Evolutionary conservation across 148 eudicot species (phyloP).

Genomic region (Talinum fruticosum): DNA sequence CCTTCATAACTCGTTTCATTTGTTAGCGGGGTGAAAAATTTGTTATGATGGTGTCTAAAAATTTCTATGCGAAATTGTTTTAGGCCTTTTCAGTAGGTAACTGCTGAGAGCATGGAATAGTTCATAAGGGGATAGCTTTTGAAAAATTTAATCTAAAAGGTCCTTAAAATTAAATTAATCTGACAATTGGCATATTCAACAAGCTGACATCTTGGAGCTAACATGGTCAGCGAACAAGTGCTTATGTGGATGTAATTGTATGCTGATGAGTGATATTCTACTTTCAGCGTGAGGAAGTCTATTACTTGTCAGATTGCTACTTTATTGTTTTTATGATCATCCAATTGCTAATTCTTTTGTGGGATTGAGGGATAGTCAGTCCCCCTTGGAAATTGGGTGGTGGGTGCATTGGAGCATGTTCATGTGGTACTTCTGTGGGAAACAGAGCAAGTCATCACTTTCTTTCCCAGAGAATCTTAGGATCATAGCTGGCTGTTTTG

Average conservation of each 20-base stretch:
- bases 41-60: not conserved
- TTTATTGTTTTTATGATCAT: not conserved
- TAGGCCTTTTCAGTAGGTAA: not conserved
- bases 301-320: not conserved
- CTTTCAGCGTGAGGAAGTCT: not conserved
- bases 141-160: too few relatives aligned
- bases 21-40: not conserved
- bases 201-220: not conserved
- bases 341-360: not conserved
- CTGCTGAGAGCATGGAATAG: not conserved
- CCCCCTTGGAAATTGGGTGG: not conserved
- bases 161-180: not conserved
- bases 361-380: not conserved
- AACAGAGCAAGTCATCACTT: not conserved
- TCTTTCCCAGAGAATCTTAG: not conserved
- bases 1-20: not conserved
- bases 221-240: not conserved
- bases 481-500: not conserved
- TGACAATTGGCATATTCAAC: not conserved
- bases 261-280: not conserved
- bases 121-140: not conserved
- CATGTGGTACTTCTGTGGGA: not conserved
- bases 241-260: not conserved
- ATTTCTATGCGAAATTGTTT: not conserved
- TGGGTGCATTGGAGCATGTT: not conserved